Conservation (phyloP, 768 basidiomycete genomes). For the Leucogyrophana mollusca region DNA sequence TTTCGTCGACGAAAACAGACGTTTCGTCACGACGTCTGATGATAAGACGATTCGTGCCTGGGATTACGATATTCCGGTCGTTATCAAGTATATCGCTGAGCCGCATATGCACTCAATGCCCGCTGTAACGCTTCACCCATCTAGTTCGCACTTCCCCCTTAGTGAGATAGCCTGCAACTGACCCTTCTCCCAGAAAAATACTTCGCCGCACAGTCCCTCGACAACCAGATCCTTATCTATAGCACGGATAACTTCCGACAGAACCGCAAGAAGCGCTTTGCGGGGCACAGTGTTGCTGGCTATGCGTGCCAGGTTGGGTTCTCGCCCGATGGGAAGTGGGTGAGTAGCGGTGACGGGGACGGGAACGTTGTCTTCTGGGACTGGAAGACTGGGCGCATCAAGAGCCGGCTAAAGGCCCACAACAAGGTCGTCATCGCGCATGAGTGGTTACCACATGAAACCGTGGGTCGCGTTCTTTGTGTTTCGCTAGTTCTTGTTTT, state of each 20-base stretch:
- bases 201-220: conserved; percentile 95
- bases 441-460: conserved; percentile 97
- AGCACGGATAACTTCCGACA: conserved; percentile 98
- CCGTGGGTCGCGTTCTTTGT: conserved; percentile 52
- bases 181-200: conserved; percentile 70
- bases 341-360: conserved; percentile 93
- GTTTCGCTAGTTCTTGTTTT: not conserved
- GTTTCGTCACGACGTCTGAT: conserved; percentile 97
- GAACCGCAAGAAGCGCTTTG: conserved; percentile 97
- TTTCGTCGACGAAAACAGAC: conserved; percentile 96
- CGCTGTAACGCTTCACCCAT: conserved; percentile 93
- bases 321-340: conserved; percentile 98
- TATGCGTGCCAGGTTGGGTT: conserved; percentile 98
- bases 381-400: conserved; percentile 97
- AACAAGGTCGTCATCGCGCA: conserved; percentile 97
- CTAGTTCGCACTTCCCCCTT: conserved; percentile 58
- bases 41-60: conserved; percentile 99
- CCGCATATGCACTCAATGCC: conserved; percentile 99
- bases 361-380: conserved; percentile 99
- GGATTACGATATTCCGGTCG: conserved; percentile 99
- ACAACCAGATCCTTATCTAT: conserved; percentile 97
- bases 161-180: conserved; percentile 15
- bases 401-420: conserved; percentile 86
- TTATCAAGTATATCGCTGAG: conserved; percentile 99
- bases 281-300: conserved; percentile 94